Evolutionary conservation across 1,139 yeast genomes (phyloP).

Genomic region (Ogataea hybrid): DNA sequence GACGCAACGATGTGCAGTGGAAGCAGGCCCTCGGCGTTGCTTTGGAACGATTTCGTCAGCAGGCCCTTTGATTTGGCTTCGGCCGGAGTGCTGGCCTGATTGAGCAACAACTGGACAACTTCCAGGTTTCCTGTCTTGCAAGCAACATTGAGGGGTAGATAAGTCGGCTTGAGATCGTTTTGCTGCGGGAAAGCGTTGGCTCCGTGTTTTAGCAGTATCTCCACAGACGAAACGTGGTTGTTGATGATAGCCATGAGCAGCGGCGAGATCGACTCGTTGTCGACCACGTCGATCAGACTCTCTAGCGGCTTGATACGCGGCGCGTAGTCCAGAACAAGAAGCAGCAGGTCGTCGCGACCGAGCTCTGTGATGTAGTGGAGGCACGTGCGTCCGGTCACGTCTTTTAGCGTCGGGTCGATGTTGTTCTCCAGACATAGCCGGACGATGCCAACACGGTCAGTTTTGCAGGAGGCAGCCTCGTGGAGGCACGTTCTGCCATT

Average conservation of each 20-base stretch:
- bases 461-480: conserved; percentile 39
- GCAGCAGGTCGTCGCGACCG: conserved; percentile 56
- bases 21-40: conserved; percentile 83
- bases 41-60: conserved; percentile 40
- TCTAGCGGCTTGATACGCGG: conserved; percentile 5
- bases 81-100: conserved; percentile 35
- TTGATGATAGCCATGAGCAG: conserved; percentile 74
- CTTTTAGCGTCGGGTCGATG: conserved; percentile 43
- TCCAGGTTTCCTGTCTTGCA: conserved; percentile 80
- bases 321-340: conserved; percentile 33
- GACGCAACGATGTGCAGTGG: conserved; percentile 90
- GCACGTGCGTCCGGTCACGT: conserved; percentile 77
- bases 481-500: conserved; percentile 49
- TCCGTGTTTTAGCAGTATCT: conserved; percentile 47
- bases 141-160: conserved; percentile 85
- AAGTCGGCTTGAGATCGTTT: conserved; percentile 51
- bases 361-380: conserved; percentile 84
- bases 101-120: conserved; percentile 62
- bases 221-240: conserved; percentile 56
- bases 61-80: conserved; percentile 29
- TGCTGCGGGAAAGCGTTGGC: conserved; percentile 56
- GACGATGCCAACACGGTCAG: conserved; percentile 36
- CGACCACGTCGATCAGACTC: conserved; percentile 46
- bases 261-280: conserved; percentile 78
- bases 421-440: conserved; percentile 31